A percentile compares a stretch with the other conserved stretches of the same genome.
Evolutionary conservation across 2,329 filamentous ascomycete species (phyloP).

Genomic region (Volutella citrinella): DNA sequence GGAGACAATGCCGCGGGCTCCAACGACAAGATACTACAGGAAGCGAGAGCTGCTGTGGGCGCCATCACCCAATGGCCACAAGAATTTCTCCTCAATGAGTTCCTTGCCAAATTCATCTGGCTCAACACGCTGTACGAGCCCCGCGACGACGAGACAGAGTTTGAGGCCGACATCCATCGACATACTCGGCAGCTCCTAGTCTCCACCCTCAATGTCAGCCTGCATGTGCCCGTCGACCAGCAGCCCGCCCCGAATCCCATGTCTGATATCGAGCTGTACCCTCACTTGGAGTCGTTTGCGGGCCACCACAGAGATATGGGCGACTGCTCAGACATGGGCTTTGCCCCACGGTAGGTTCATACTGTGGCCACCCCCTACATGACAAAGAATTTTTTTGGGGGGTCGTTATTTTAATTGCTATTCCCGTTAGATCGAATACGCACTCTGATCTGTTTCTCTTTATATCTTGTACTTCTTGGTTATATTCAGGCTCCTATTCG

Average conservation of each 20-base stretch:
- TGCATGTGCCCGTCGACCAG: constrained; percentile 14
- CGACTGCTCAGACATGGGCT: no score
- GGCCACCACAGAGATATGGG: no score
- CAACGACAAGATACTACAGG: constrained; percentile 7
- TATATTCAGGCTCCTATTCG: no score
- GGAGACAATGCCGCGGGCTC: background rate
- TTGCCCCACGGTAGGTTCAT: no score
- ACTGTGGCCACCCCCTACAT: no score
- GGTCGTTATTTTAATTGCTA: no score
- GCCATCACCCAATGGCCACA: constrained; percentile 10
- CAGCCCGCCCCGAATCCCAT: constrained; percentile 1
- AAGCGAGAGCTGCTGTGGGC: constrained; percentile 9
- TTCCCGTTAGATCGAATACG: no score
- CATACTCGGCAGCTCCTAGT: constrained; percentile 18
- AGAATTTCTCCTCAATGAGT: constrained; percentile 15
- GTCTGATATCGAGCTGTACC: constrained; percentile 1
- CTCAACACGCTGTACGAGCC: constrained; percentile 20
- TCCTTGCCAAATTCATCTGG: constrained; percentile 20
- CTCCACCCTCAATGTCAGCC: constrained; percentile 11
- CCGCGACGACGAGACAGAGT: constrained; percentile 16
- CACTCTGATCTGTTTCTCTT: no score
- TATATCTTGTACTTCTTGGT: no score
- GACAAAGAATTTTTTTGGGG: no score
- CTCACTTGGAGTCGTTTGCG: constrained; percentile 9
- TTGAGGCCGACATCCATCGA: constrained; percentile 14